These are phyloP conservation scores for Peterozyma toletana DNA, from an alignment of 805 yeast genomes.

Conservation along the genomic window DNA sequence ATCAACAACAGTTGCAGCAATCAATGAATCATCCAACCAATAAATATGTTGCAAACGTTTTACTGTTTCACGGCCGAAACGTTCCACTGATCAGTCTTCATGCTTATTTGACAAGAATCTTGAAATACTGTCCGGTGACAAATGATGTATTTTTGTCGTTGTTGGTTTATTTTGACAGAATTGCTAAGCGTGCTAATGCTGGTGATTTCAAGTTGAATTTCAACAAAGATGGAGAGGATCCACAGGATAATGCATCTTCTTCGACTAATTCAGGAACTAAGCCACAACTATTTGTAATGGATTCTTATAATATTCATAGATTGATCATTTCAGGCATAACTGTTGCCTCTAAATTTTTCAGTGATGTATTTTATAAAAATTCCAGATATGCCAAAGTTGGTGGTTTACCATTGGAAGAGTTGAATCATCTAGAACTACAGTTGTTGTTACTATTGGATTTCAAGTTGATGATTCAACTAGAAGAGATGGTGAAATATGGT, in stretches of 20 bases:
- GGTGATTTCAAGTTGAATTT: conserved; percentile 19
- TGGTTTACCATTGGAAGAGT: conserved; percentile 87
- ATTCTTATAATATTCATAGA: conserved; percentile 91
- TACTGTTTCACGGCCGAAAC: conserved; percentile 93
- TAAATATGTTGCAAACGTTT: conserved; percentile 56
- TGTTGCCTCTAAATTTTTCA: conserved; percentile 89
- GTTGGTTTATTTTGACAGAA: conserved; percentile 89
- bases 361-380: conserved; percentile 91
- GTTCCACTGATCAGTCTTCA: conserved; percentile 92
- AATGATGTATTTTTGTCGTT: conserved; percentile 90
- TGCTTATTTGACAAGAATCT: conserved; percentile 81
- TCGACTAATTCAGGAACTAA: conserved; percentile 13
- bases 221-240: conserved; percentile 13
- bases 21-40: conserved; percentile 21
- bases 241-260: conserved; percentile 10
- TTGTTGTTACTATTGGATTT: conserved; percentile 81
- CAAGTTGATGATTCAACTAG: conserved; percentile 77
- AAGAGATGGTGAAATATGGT: conserved; percentile 87
- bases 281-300: conserved; percentile 83
- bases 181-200: conserved; percentile 74
- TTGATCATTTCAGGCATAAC: conserved; percentile 92
- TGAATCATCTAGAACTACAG: conserved; percentile 88
- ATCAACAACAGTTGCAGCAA: conserved; percentile 10
- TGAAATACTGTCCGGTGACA: conserved; percentile 97
- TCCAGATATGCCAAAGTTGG: conserved; percentile 94